Evolutionary conservation across 345 rosid genomes (phyloP), one percentile per base, ranked within the genome.

Genomic region (Lepidium didymum): DNA sequence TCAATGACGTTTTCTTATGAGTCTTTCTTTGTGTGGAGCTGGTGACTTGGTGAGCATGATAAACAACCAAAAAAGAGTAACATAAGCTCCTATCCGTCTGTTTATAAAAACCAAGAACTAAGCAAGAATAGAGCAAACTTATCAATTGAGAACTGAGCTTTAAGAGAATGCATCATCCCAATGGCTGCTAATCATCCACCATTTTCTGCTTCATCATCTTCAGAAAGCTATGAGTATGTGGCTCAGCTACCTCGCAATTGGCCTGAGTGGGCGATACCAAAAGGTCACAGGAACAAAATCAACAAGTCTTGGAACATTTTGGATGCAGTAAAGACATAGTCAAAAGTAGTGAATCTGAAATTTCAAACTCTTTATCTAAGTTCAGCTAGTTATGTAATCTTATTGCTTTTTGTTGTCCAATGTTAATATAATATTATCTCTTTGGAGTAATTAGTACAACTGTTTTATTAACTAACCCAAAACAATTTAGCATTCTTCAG

Each of bases 241-340:
- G 4, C 38, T 57, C 47, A 57, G 65, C 33, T 16, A 23, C 73
- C 73, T 14, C 8, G 8, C 57, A 36, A 46, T 16, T 68, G 65
- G 73, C 65, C 73, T 0, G 57, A 68, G 1, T 57, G 73, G 65
- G 65, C 40, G 14, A 56, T 0, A 3, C 54, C 54, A 1, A 57
- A 68, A 57, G 49, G 40, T 46, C 56, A 31, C 0, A 14, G 29
- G 35, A 41, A 6, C n/a, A 13, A 13, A 35, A 56, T 45, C 44
- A 55, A 44, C 71, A 56, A 56, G 65, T 9, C 50, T 57, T 57
- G 57, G 41, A 57, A 68, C 37, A 9, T 54, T 66, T 42, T 34
- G 18, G 43, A 34, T 3, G 71, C 43, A 67, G 35, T 18, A 15
- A 31, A 44, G 63, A 54, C 4, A 52, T 13, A 53, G 19, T 7